Evolutionary conservation across 345 rosid genomes (phyloP).

Genomic region (Eucalyptus cloeziana): DNA sequence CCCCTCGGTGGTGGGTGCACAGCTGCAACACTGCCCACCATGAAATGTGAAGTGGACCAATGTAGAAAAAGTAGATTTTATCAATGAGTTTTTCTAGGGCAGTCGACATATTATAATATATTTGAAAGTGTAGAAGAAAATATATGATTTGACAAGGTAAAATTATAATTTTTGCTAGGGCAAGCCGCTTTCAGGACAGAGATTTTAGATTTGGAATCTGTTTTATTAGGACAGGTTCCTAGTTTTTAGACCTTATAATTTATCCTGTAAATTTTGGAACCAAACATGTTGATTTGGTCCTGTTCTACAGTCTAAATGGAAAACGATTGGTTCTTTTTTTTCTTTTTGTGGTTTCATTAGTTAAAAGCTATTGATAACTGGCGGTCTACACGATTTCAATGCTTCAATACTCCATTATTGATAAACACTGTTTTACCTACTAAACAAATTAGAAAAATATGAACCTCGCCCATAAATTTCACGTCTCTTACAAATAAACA

Average conservation of each 20-base stretch:
- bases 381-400: background rate
- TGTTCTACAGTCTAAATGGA: too few species aligned
- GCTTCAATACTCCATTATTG: background rate
- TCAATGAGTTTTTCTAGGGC: background rate
- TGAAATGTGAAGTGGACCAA: background rate
- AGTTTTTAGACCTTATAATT: background rate
- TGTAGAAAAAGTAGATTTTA: background rate
- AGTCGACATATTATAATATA: background rate
- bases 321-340: too few species aligned
- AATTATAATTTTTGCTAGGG: background rate
- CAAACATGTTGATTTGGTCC: too few species aligned
- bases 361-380: too few species aligned
- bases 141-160: background rate
- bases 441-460: too few species aligned
- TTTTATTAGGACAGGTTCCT: too few species aligned
- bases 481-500: background rate
- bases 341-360: background rate
- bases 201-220: too few species aligned
- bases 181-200: rapidly evolving
- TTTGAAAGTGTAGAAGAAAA: background rate
- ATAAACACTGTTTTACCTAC: background rate
- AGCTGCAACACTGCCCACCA: background rate
- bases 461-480: background rate
- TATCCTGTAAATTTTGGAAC: too few species aligned
- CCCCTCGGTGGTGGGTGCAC: background rate